These are phyloP conservation scores for Porphyrellus cyaneotinctus DNA, from an alignment of 768 basidiomycete species.

Conservation along the genomic window DNA sequence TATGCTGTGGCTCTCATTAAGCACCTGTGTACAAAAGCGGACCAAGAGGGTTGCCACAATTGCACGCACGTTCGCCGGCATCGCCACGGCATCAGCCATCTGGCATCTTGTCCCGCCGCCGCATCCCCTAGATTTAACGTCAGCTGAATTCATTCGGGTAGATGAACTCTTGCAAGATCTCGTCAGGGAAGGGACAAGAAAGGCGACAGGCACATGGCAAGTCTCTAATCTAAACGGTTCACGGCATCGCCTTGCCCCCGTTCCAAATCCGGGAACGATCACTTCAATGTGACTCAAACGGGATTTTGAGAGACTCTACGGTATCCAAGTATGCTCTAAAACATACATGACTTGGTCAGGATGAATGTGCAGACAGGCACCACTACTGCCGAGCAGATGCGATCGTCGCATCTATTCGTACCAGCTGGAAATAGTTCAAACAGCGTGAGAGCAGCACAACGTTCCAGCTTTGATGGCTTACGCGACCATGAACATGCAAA, in stretches of 20 bases:
- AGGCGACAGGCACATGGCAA: constrained; percentile 12
- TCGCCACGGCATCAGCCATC: constrained; percentile 18
- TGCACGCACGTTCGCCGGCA: constrained; percentile 39
- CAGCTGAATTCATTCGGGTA: constrained; percentile 10
- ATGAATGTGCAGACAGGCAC: not conserved
- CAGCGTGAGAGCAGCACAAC: constrained; percentile 19
- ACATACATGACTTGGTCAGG: not conserved
- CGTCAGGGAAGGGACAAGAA: constrained; percentile 8
- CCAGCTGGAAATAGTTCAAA: constrained; percentile 48
- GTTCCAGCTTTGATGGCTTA: constrained; percentile 43
- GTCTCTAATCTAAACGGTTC: constrained; percentile 26
- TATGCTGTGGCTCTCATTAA: constrained; percentile 22
- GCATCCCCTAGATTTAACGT: constrained; percentile 26
- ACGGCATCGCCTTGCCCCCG: constrained; percentile 20
- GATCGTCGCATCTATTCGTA: constrained; percentile 54
- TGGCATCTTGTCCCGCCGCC: constrained; percentile 6
- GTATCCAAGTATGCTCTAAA: constrained; percentile 10
- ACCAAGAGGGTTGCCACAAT: constrained; percentile 23
- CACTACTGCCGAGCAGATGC: constrained; percentile 5
- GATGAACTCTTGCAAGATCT: constrained; percentile 7
- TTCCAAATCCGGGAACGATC: constrained; percentile 10
- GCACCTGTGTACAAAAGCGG: constrained; percentile 22
- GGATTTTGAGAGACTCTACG: not conserved
- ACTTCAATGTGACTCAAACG: not conserved
- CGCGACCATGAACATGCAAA: constrained; percentile 91